phyloP scores from a whole-genome alignment of 1,139 yeast species.

The Geotrichum fermentans region DNA sequence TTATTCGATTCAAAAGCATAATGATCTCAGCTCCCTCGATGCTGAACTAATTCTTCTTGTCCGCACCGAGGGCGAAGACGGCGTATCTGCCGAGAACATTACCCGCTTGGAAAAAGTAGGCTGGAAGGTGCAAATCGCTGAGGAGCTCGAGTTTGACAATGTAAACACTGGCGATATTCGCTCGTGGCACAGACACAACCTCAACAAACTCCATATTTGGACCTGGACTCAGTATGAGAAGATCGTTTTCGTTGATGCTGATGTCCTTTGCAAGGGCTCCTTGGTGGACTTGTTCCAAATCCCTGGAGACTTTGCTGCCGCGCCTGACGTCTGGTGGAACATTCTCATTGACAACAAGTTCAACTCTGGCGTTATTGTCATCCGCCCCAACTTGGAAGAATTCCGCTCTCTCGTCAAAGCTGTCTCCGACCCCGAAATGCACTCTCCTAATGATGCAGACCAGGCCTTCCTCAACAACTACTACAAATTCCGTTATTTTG shows the following conservation, averaged over 20 bases:
- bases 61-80: slow-evolving; percentile 27
- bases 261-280: slow-evolving; percentile 28
- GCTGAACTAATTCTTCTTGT: slow-evolving; percentile 28
- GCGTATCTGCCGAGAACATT: slow-evolving; percentile 26
- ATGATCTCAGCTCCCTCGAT: slow-evolving; percentile 26
- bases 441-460: slow-evolving; percentile 29
- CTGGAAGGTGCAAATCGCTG: slow-evolving; percentile 26
- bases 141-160: slow-evolving; percentile 26
- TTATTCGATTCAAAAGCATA: slow-evolving; percentile 26
- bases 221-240: slow-evolving; percentile 29
- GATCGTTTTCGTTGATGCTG: slow-evolving; percentile 30
- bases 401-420: slow-evolving; percentile 25
- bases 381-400: slow-evolving; percentile 28
- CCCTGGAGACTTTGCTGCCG: slow-evolving; percentile 29
- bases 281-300: slow-evolving; percentile 25
- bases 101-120: slow-evolving; percentile 26
- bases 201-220: slow-evolving; percentile 29
- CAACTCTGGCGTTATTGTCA: slow-evolving; percentile 28
- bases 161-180: slow-evolving; percentile 25
- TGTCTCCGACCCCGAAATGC: slow-evolving; percentile 29
- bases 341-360: slow-evolving; percentile 24
- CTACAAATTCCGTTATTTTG: slow-evolving; percentile 25
- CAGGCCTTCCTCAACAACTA: slow-evolving; percentile 28
- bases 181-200: slow-evolving; percentile 28
- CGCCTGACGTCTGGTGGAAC: slow-evolving; percentile 30